A percentile compares a stretch with the other conserved stretches of the same genome.
Evolutionary conservation across 2,329 filamentous ascomycete species (phyloP).

Genomic region (Colletotrichum agaves): DNA sequence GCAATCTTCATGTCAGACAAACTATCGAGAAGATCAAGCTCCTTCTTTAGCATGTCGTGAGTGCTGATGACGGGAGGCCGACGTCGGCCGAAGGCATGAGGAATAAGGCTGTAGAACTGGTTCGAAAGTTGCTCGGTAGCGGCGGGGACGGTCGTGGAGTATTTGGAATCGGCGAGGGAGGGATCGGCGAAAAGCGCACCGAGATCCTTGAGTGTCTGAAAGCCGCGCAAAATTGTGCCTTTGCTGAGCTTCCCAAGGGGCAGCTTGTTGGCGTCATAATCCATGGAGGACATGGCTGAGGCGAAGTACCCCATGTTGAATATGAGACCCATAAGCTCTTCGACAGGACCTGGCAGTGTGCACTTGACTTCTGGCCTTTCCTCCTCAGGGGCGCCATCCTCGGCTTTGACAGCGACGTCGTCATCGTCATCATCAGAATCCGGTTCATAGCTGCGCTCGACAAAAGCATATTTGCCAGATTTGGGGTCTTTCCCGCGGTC

Average conservation of each 20-base stretch:
- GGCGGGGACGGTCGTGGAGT: constrained; percentile 48
- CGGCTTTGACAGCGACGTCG: constrained; percentile 37
- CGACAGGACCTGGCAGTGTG: constrained; percentile 68
- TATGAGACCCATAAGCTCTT: constrained; percentile 81
- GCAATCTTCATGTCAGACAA: constrained; percentile 88
- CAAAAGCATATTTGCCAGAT: constrained; percentile 79
- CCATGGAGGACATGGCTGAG: constrained; percentile 71
- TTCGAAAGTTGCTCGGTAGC: constrained; percentile 77
- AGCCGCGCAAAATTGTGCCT: constrained; percentile 78
- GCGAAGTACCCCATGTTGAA: constrained; percentile 82
- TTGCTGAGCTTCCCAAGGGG: constrained; percentile 88
- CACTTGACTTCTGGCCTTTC: constrained; percentile 57
- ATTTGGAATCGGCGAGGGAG: constrained; percentile 55
- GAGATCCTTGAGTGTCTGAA: constrained; percentile 80
- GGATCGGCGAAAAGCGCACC: constrained; percentile 71
- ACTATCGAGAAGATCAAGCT: constrained; percentile 83
- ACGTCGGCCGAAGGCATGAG: constrained; percentile 81
- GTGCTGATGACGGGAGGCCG: constrained; percentile 75
- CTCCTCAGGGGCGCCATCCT: constrained; percentile 43
- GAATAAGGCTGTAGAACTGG: constrained; percentile 83
- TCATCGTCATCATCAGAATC: constrained; percentile 65
- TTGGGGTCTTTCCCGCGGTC: constrained; percentile 66
- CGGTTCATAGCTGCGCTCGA: constrained; percentile 80
- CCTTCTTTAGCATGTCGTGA: constrained; percentile 71
- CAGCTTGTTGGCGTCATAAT: constrained; percentile 80